These are phyloP conservation scores for Blastobotrys attinorum DNA, from an alignment of 805 yeast species.

Conservation along the genomic window DNA sequence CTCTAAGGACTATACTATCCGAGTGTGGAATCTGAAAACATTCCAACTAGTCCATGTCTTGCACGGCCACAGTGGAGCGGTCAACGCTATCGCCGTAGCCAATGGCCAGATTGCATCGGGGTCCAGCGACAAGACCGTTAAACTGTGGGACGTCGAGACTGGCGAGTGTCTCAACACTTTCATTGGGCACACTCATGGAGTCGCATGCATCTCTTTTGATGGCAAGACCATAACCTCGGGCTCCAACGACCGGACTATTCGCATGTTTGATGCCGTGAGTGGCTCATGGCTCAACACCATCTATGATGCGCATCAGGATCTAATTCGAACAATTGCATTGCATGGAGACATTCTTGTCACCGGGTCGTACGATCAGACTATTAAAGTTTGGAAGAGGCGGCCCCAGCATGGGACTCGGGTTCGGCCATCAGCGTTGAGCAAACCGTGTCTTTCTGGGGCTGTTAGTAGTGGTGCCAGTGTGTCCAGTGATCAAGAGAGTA, in stretches of 20 bases:
- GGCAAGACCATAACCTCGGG: slow-evolving; percentile 26
- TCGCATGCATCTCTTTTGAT: slow-evolving; percentile 26
- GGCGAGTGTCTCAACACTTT: slow-evolving; percentile 17
- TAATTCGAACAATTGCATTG: slow-evolving; percentile 1
- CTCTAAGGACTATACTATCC: slow-evolving; percentile 29
- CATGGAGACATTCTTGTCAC: slow-evolving; percentile 36
- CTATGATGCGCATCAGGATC: slow-evolving; percentile 6
- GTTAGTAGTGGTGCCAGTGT: too few species aligned
- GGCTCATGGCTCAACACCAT: slow-evolving; percentile 19
- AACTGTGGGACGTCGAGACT: slow-evolving; percentile 29
- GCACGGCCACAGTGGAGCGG: slow-evolving; percentile 28
- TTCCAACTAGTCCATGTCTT: slow-evolving; percentile 7
- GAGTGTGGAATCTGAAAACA: slow-evolving; percentile 20
- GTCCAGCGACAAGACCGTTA: slow-evolving; percentile 30
- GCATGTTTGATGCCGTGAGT: slow-evolving; percentile 23
- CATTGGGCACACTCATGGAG: slow-evolving; percentile 10
- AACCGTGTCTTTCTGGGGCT: too few species aligned
- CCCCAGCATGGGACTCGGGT: not conserved
- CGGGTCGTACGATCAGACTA: slow-evolving; percentile 79
- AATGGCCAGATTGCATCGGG: slow-evolving; percentile 28
- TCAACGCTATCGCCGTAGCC: slow-evolving; percentile 27
- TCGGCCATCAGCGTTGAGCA: not conserved
- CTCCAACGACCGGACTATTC: slow-evolving; percentile 27
- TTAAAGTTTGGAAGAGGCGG: slow-evolving; percentile 57
- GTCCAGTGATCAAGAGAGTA: too few species aligned